Percentiles rank a stretch among this genome's conserved stretches.
These are phyloP conservation scores for Xylaria grammica DNA, from an alignment of 495 filamentous ascomycete genomes.

Conservation along the genomic window DNA sequence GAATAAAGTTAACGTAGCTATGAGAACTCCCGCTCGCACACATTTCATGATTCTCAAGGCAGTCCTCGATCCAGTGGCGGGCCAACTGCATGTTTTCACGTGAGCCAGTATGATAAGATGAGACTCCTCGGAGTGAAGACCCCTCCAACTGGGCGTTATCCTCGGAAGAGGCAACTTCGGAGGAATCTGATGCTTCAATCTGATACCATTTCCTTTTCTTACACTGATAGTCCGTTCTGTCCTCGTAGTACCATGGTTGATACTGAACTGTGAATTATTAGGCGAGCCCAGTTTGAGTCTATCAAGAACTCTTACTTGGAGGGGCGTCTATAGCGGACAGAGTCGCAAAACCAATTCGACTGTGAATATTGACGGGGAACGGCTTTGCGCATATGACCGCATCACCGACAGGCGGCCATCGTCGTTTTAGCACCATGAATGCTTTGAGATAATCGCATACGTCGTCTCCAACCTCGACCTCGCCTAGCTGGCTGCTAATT, in stretches of 20 bases:
- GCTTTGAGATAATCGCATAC: constrained; percentile 23
- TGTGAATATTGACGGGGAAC: neutral
- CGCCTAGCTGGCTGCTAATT: constrained; percentile 23
- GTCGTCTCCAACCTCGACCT: neutral
- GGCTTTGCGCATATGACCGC: neutral
- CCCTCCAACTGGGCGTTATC: neutral
- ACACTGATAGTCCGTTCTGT: neutral
- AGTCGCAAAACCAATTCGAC: constrained; percentile 5
- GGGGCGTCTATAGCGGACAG: constrained; percentile 16
- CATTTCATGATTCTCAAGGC: constrained; percentile 17
- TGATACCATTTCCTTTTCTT: constrained; percentile 10
- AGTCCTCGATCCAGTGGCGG: constrained; percentile 23
- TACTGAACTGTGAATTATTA: neutral
- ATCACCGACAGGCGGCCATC: neutral
- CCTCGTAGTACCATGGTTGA: neutral
- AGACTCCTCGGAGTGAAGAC: neutral
- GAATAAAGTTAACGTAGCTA: neutral
- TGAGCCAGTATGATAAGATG: constrained; percentile 1
- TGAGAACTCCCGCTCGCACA: constrained; percentile 7
- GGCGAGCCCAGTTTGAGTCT: neutral
- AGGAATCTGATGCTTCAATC: neutral
- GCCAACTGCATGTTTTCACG: constrained; percentile 21
- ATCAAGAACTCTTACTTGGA: neutral
- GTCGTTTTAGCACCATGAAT: constrained; percentile 23
- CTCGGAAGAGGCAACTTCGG: neutral